Evolutionary conservation across 164 flowering plant species (phyloP).

Genomic region (Pachysandra terminalis): DNA sequence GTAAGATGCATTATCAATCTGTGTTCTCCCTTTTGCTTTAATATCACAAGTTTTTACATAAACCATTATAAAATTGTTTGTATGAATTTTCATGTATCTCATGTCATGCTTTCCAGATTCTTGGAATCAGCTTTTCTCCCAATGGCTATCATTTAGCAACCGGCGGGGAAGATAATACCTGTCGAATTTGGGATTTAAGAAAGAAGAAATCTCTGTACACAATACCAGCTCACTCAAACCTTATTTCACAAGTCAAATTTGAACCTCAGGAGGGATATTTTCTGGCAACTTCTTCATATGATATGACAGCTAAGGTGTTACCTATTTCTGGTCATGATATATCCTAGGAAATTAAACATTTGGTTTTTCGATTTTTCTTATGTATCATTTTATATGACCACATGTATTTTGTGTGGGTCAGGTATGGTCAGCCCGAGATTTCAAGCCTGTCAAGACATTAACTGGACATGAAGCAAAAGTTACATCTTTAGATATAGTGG

Average conservation of each 20-base stretch:
- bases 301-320: constrained; percentile 84
- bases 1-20: constrained; percentile 44
- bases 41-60: background rate
- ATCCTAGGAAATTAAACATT: background rate
- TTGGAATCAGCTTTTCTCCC: constrained; percentile 79
- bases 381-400: background rate
- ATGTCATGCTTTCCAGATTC: constrained; percentile 53
- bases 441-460: constrained; percentile 77
- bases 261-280: constrained; percentile 97
- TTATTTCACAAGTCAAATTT: constrained; percentile 86
- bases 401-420: constrained; percentile 21
- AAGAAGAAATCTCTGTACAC: constrained; percentile 70
- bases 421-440: constrained; percentile 97
- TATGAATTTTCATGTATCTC: background rate
- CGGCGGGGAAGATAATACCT: constrained; percentile 91
- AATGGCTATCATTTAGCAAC: constrained; percentile 97
- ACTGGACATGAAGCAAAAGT: constrained; percentile 92
- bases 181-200: constrained; percentile 95
- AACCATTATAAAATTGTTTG: background rate
- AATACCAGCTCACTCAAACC: constrained; percentile 94
- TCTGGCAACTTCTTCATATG: constrained; percentile 82
- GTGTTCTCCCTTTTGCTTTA: background rate
- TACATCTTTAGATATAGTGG: constrained; percentile 67
- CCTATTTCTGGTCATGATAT: background rate
- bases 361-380: background rate